Evolutionary conservation across 306 rosid genomes (phyloP).

Genomic region (Corylus avellana): DNA sequence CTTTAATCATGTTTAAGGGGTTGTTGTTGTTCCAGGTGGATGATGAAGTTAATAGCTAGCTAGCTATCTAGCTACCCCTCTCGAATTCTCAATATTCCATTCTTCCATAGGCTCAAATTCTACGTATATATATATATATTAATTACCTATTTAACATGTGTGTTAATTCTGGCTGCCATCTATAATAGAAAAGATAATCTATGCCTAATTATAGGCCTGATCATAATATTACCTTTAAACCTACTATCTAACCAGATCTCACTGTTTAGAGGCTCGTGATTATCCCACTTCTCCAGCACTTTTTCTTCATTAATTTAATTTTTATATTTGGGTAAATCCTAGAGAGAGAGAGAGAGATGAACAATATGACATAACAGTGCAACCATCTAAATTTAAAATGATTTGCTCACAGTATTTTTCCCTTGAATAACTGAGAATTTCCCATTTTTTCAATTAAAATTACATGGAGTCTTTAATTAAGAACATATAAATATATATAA

Average conservation of each 20-base stretch:
- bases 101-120: not conserved
- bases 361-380: not conserved
- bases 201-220: conserved; percentile 35
- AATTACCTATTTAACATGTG: not conserved
- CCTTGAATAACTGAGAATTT: conserved; percentile 2
- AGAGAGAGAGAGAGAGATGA: not conserved
- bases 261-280: conserved; percentile 29
- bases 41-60: not conserved
- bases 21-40: conserved; percentile 5
- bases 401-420: not conserved
- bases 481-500: not conserved
- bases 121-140: not conserved
- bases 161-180: conserved; percentile 23
- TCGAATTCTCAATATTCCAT: not conserved
- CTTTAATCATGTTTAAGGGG: not conserved
- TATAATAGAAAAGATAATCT: conserved; percentile 19
- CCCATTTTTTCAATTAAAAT: not conserved
- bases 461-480: not conserved
- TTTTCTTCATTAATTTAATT: not conserved
- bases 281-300: conserved; percentile 24
- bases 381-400: not conserved
- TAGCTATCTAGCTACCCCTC: not conserved
- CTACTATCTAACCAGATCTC: conserved; percentile 32
- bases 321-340: too few relatives aligned
- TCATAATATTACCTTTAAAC: conserved; percentile 18